phyloP scores from a whole-genome alignment of 495 filamentous ascomycete genomes.

The Pseudotulostoma volvatum region DNA sequence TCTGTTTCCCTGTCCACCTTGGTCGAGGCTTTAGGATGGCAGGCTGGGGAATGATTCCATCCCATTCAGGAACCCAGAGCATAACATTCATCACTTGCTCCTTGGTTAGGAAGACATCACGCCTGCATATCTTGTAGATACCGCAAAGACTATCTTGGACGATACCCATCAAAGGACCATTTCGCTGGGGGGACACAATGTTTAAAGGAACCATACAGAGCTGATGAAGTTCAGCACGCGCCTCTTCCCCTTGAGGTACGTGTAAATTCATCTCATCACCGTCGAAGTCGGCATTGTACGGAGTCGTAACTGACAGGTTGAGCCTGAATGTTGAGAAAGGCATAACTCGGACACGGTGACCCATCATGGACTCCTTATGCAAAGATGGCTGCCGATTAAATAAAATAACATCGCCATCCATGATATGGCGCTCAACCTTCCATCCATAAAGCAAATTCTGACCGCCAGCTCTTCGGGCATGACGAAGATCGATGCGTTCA shows the following conservation, averaged over 20 bases:
- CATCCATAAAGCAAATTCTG: slow-evolving; percentile 85
- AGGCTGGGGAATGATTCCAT: slow-evolving; percentile 79
- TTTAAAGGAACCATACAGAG: slow-evolving; percentile 93
- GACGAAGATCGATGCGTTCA: slow-evolving; percentile 81
- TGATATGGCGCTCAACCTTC: slow-evolving; percentile 93
- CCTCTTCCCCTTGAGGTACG: slow-evolving; percentile 93
- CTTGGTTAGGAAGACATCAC: slow-evolving; percentile 79
- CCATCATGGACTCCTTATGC: slow-evolving; percentile 99
- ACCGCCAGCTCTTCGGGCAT: slow-evolving; percentile 68
- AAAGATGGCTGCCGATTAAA: slow-evolving; percentile 98
- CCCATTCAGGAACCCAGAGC: slow-evolving; percentile 95
- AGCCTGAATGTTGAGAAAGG: slow-evolving; percentile 96
- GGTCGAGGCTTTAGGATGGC: slow-evolving; percentile 83
- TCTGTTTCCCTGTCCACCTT: slow-evolving; percentile 97
- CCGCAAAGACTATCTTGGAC: slow-evolving; percentile 95
- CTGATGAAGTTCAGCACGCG: slow-evolving; percentile 78
- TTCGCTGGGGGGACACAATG: slow-evolving; percentile 94
- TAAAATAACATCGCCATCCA: slow-evolving; percentile 92
- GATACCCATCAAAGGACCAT: slow-evolving; percentile 97
- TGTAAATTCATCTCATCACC: slow-evolving; percentile 99
- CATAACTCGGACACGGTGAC: slow-evolving; percentile 92
- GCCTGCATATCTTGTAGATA: slow-evolving; percentile 88
- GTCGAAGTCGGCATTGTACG: slow-evolving; percentile 99
- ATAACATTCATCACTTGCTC: slow-evolving; percentile 90
- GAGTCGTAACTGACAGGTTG: slow-evolving; percentile 92